These are phyloP conservation scores for Handroanthus guayacan DNA, from an alignment of 257 asterid genomes.

Conservation along the genomic window DNA sequence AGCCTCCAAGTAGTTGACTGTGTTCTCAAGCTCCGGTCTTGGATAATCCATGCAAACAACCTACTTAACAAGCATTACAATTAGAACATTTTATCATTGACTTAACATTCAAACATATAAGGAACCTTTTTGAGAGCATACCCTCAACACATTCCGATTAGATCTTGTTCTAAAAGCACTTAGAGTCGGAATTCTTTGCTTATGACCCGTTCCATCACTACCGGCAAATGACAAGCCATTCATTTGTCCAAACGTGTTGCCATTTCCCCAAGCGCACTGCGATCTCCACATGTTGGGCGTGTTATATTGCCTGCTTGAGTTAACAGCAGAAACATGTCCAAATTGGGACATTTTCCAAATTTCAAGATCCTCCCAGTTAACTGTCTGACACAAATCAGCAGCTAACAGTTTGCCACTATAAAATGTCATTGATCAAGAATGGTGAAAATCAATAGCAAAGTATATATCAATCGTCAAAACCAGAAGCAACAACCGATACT, in stretches of 20 bases:
- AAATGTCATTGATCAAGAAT: constrained; percentile 1
- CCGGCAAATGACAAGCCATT: constrained; percentile 59
- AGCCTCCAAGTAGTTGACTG: constrained; percentile 86
- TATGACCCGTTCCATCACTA: constrained; percentile 67
- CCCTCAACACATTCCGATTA: constrained; percentile 61
- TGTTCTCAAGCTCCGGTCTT: constrained; percentile 82
- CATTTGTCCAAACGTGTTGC: constrained; percentile 41
- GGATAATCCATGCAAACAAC: constrained; percentile 93
- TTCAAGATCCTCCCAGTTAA: constrained; percentile 23
- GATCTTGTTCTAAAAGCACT: constrained; percentile 45
- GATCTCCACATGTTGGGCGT: constrained; percentile 45
- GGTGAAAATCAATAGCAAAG: constrained; percentile 5
- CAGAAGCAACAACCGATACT: background rate
- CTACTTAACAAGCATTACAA: constrained; percentile 47
- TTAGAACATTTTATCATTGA: constrained; percentile 15
- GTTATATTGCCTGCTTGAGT: constrained; percentile 59
- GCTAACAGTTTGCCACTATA: constrained; percentile 41
- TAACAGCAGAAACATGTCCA: constrained; percentile 84
- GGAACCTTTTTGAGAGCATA: constrained; percentile 37
- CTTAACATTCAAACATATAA: constrained; percentile 15
- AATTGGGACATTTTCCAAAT: constrained; percentile 64
- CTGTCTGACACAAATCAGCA: constrained; percentile 25
- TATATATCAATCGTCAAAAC: background rate
- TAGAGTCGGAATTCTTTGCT: constrained; percentile 48
- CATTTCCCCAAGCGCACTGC: constrained; percentile 43